Evolutionary conservation across 148 eudicot genomes (phyloP).

Genomic region (Tetragonia tetragonoides): DNA sequence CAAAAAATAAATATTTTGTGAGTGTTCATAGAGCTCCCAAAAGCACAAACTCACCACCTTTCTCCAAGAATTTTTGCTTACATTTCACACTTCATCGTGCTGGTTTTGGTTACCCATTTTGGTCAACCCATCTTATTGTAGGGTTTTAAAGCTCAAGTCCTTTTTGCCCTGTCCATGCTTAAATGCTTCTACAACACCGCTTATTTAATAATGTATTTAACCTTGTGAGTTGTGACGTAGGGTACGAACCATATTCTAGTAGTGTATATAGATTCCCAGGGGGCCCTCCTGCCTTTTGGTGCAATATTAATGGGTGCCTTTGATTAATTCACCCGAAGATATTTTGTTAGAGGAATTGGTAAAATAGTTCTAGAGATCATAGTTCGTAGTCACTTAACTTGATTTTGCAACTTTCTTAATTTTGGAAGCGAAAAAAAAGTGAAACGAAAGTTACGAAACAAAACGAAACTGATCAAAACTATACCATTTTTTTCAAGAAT

Average conservation of each 20-base stretch:
- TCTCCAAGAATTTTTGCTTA: not conserved
- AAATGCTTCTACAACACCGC: not conserved
- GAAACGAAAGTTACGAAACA: too few species aligned
- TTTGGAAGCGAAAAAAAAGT: too few species aligned
- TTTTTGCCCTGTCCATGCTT: slow-evolving; percentile 2
- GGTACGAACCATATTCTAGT: not conserved
- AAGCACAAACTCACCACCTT: slow-evolving; percentile 13
- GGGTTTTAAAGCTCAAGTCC: slow-evolving; percentile 20
- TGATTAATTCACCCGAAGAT: too few species aligned
- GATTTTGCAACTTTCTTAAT: too few species aligned
- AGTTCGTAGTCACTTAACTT: too few species aligned
- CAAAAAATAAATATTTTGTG: slow-evolving; percentile 12
- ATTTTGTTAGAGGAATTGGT: too few species aligned
- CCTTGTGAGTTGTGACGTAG: not conserved
- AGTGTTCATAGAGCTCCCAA: slow-evolving; percentile 13
- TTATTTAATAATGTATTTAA: not conserved
- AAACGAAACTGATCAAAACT: too few species aligned
- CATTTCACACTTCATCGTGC: not conserved
- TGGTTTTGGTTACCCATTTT: not conserved
- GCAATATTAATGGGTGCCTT: not conserved
- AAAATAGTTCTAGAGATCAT: too few species aligned
- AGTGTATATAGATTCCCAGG: not conserved
- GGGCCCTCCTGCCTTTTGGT: slow-evolving; percentile 2
- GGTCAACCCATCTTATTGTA: slow-evolving; percentile 12
- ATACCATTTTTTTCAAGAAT: too few species aligned